Conservation (phyloP, 176 grass and related monocot genomes). For the Tillandsia fasciculata region DNA sequence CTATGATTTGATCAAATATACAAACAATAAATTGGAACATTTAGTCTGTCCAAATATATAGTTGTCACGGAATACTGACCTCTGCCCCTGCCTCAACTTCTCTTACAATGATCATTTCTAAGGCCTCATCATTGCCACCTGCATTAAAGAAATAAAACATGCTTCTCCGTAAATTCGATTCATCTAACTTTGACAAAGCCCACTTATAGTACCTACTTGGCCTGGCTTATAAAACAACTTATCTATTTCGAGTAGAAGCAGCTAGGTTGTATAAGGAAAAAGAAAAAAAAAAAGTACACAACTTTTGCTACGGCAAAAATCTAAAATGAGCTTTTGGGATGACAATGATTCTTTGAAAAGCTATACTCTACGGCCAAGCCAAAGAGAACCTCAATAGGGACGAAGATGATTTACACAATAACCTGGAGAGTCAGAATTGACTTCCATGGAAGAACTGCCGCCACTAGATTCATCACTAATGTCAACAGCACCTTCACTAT, state of each 20-base stretch:
- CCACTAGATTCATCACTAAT: slow-evolving; percentile 25
- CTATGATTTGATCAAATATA: too few species aligned
- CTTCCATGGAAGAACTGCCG: slow-evolving; percentile 38
- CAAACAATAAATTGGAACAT: too few species aligned
- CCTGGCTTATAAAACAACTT: too few species aligned
- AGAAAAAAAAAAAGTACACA: too few species aligned
- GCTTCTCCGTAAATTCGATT: slow-evolving; percentile 1
- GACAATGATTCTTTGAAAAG: background rate
- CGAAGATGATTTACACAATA: slow-evolving; percentile 5
- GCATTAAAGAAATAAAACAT: slow-evolving; percentile 19
- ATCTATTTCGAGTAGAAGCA: too few species aligned
- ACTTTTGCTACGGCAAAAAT: too few species aligned
- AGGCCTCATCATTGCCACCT: slow-evolving; percentile 30
- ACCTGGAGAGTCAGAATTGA: slow-evolving; percentile 44
- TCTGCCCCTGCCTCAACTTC: slow-evolving; percentile 56
- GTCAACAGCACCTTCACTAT: slow-evolving; percentile 35
- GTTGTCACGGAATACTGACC: slow-evolving; percentile 32
- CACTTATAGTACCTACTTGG: background rate
- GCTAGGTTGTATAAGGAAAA: too few species aligned
- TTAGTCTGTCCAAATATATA: slow-evolving; percentile 1
- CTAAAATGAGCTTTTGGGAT: background rate
- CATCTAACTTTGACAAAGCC: background rate
- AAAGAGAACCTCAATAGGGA: slow-evolving; percentile 1
- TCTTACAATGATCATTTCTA: slow-evolving; percentile 88
- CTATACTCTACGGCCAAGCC: background rate